Evolutionary conservation across 1,139 yeast species (phyloP).

Genomic region (Pichia sp.): DNA sequence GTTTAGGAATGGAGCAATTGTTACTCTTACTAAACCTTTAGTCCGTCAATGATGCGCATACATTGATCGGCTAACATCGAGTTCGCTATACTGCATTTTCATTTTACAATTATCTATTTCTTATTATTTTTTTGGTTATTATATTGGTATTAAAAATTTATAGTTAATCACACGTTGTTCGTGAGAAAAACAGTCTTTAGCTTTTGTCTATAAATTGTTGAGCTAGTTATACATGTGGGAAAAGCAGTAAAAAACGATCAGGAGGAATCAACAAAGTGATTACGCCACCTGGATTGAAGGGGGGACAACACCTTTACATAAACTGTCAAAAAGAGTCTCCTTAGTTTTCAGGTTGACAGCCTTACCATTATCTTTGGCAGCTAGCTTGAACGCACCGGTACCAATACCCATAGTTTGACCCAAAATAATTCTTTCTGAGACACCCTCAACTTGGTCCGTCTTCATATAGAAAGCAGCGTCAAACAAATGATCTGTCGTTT

Average conservation of each 20-base stretch:
- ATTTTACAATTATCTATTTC: background rate
- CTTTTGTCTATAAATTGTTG: background rate
- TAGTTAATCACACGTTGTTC: background rate
- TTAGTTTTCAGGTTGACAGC: slow-evolving; percentile 40
- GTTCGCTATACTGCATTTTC: background rate
- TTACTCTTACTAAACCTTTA: slow-evolving; percentile 45
- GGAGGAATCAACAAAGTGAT: background rate
- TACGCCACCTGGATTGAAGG: slow-evolving; percentile 16
- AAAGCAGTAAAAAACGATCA: background rate
- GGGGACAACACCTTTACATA: slow-evolving; percentile 35
- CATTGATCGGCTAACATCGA: background rate
- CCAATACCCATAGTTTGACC: slow-evolving; percentile 98
- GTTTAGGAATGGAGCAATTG: slow-evolving; percentile 57
- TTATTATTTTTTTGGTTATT: background rate
- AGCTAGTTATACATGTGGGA: background rate
- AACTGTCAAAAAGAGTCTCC: slow-evolving; percentile 58
- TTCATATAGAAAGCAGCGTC: slow-evolving; percentile 99
- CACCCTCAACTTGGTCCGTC: slow-evolving; percentile 94
- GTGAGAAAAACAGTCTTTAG: background rate
- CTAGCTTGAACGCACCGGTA: slow-evolving; percentile 92
- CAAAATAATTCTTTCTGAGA: slow-evolving; percentile 92
- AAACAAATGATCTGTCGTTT: slow-evolving; percentile 96
- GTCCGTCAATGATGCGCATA: slow-evolving; percentile 17
- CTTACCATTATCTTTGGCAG: slow-evolving; percentile 51
- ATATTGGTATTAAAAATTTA: background rate